Base-by-base conservation (phyloP, 768 basidiomycete species). In the Kockovaella imperatae region DNA sequence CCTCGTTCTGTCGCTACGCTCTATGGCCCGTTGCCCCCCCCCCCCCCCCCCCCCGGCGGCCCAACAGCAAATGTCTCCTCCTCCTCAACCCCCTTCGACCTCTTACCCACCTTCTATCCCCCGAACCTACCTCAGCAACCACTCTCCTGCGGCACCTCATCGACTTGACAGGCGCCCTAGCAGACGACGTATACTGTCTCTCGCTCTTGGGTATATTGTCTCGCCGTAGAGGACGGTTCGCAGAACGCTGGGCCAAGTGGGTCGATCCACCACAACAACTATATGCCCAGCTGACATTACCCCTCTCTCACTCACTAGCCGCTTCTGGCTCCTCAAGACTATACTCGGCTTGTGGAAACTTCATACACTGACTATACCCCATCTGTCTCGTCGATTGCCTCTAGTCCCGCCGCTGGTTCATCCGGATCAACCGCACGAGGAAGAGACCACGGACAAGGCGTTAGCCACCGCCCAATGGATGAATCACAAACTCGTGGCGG, bases 31-130 rank as follows among this genome's bases (percentile, higher is more conserved):
- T 34, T 42, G 47, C 18, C 26, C 6, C 5, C 17, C 32, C 13
- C 21, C 25, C 20, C 15, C 20, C 31, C 31, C 28, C 23, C 25
- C 23, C 32, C 14, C 11, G 24, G 46, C 48, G 44, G 42, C 51
- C 13, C 15, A 11, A 11, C 46, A 67, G 66, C 30, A 68, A 68
- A 68, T 68, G 67, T 35, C 55, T 68, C 3, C 52, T 68, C 23
- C 61, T 68, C 26, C 54, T 66, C 41, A 64, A 61, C 43, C 62
- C 60, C 23, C 52, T 68, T 23, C 60, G 59, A 34, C 61, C 67
- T 17, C 53, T 68, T 5, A 50, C 59, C 10, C 50, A 57, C 34
- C 61, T 68, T 26, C 44, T 68, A 15, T 68, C 67, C 4, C 53
- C 56, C 10, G 34, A 51, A 18, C 67, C 67, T 1, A 59, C 59